Base-by-base conservation (phyloP, 129 eudicot genomes). In the Smallanthus sonchifolius region DNA sequence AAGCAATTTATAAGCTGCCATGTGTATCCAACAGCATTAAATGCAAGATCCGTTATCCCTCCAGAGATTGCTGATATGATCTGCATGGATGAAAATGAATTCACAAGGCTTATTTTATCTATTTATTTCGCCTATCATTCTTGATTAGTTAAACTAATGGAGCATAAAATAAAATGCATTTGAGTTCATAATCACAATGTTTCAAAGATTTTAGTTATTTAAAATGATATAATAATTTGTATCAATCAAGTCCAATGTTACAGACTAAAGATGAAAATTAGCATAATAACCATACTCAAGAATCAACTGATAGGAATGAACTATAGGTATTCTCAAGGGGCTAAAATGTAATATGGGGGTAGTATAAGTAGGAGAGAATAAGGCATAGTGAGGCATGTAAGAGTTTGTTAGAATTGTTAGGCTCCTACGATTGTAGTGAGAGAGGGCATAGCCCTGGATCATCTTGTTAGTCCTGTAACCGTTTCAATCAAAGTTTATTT, bases 1-100 rank as follows among this genome's bases (percentile, higher is more conserved):
- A 91, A 88, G 82, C 99, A 95, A 78, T 95, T 95, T 59, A 88
- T 77, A 75, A 91, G 7, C 80, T 95, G 99, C 99, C 97, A 95
- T 35, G 92, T 85, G 80, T 95, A 95, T 56, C 99, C 99, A 85
- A 81, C 80, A n/a, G 96, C 99, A 85, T 91, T 69, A 79, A 95
- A 95, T 60, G 99, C 79, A 28, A 95, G 72, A 79, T 95, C 99
- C 7, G 99, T 95, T 68, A 95, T 79, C 57, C 99, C 99, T 51
- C 99, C 99, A 59, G 91, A 91, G 56, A 95, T 77, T 45, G 99
- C 99, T 79, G 99, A 95, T 70, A 91, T 77, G 52, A 95, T 95
- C 99, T 95, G 97, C 87, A 83, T 52, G 70, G 17, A 57, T 19
- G 65, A 70, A 63, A 51, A 38, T 47, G 10, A 61, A 20, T 15